Percentiles rank a stretch among this genome's conserved stretches.
Conservation (phyloP, 768 basidiomycete genomes). For the Boletus rubropictus region DNA sequence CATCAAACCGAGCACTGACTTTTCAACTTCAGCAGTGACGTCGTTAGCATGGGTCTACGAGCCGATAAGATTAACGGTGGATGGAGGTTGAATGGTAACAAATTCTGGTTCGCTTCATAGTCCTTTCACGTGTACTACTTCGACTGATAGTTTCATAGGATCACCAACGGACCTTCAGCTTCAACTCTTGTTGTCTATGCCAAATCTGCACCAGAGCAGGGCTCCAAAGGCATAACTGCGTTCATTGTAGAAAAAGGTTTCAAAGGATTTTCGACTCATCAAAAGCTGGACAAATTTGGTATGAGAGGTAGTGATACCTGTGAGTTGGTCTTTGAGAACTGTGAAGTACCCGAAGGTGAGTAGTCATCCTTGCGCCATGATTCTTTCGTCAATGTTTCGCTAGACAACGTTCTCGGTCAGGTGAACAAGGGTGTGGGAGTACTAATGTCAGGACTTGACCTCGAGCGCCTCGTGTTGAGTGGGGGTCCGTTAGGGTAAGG, state of each 20-base stretch:
- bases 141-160: constrained; percentile 46
- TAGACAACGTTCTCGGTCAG: constrained; percentile 80
- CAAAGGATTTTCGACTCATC: constrained; percentile 81
- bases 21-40: constrained; percentile 54
- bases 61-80: constrained; percentile 75
- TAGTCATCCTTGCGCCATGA: background rate
- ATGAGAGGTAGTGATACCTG: constrained; percentile 97
- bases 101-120: constrained; percentile 68
- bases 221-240: constrained; percentile 85
- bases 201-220: constrained; percentile 71
- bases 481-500: constrained; percentile 85
- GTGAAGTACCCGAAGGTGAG: constrained; percentile 81
- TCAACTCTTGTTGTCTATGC: constrained; percentile 92
- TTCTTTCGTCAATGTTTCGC: background rate
- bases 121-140: background rate
- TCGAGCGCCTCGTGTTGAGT: constrained; percentile 86
- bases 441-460: constrained; percentile 90
- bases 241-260: constrained; percentile 85
- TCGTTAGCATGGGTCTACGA: constrained; percentile 86
- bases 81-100: constrained; percentile 81
- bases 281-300: constrained; percentile 91
- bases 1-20: background rate
- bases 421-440: constrained; percentile 78
- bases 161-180: constrained; percentile 89
- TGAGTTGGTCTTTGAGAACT: constrained; percentile 88